Percentiles rank a stretch among this genome's conserved stretches.
Conservation (phyloP, 176 grass and related monocot species). For the Coix lacrymajobi region DNA sequence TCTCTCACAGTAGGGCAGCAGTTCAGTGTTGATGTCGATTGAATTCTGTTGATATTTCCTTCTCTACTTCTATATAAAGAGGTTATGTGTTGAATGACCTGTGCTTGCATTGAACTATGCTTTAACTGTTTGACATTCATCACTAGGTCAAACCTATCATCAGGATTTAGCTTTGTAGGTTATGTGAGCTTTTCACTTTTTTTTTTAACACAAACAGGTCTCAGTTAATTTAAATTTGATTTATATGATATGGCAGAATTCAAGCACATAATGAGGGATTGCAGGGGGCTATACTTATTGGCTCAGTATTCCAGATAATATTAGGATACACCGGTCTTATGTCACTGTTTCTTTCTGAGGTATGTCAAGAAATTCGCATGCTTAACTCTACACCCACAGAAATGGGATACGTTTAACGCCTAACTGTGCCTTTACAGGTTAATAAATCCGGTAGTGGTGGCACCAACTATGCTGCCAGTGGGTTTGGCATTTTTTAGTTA, state of each 20-base stretch:
- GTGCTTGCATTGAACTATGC: background rate
- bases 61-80: background rate
- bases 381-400: background rate
- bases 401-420: background rate
- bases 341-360: slow-evolving; percentile 89
- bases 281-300: slow-evolving; percentile 91
- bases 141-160: background rate
- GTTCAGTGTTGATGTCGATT: background rate
- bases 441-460: slow-evolving; percentile 97
- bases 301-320: slow-evolving; percentile 94
- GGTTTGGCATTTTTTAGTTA: slow-evolving; percentile 96
- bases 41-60: background rate
- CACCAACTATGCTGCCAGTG: slow-evolving; percentile 77
- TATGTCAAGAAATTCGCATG: slow-evolving; percentile 30
- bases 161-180: slow-evolving; percentile 2
- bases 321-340: slow-evolving; percentile 96
- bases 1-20: background rate
- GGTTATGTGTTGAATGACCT: slow-evolving; percentile 1
- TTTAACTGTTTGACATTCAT: too few species aligned
- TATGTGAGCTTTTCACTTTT: background rate
- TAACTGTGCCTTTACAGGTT: slow-evolving; percentile 45
- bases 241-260: slow-evolving; percentile 78
- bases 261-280: slow-evolving; percentile 99
- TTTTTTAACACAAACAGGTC: background rate
- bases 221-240: background rate